Evolutionary conservation across 1,284 basidiomycete genomes (phyloP), one percentile per base, ranked within the genome.

Genomic region (Ustilago xerochloae): DNA sequence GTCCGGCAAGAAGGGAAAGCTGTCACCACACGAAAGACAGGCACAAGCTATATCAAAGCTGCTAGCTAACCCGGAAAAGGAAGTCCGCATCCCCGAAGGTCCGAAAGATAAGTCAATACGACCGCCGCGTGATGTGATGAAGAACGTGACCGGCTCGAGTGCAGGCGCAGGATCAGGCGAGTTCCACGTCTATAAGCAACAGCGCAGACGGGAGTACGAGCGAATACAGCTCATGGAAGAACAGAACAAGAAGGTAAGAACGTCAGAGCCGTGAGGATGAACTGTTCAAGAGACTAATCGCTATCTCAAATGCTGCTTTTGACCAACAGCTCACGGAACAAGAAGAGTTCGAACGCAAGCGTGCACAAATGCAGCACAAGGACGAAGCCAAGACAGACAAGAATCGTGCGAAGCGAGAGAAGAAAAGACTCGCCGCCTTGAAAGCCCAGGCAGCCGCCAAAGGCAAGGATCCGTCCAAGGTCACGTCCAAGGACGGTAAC

Each of bases 111-210:
- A 78, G 60, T 56, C 60, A 18, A 64, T 81, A 28, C 71, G 79
- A 41, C 59, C 75, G 20, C 81, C 79, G n/a, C 65, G 78, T 18
- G 83, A 83, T 49, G 79, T 79, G 91, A 96, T 99, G 91, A 97
- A 97, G 88, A 98, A 84, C 51, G 81, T 84, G 7, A 64, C 69
- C 46, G 84, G 83, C 39, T 79, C 76, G 35, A 82, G 75, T 39
- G 81, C 84, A 18, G 84, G 83, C 13, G 83, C 83, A 12, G 83
- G 84, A 6, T 80, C 77, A 41, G 84, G 84, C 36, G 84, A 84
- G 54, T 85, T 85, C 43, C 97, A 99, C 83, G 97, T 99, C 4
- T 99, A 99, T 87, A 99, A 99, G 85, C 94, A 97, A 45, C 90
- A 91, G 72, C 87, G 97, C 69, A 88, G 96, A 81, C 88, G 95